Evolutionary conservation across 169 alveolate species (phyloP), one percentile per base, ranked within the genome.

Genomic region (Plasmodium berghei): DNA sequence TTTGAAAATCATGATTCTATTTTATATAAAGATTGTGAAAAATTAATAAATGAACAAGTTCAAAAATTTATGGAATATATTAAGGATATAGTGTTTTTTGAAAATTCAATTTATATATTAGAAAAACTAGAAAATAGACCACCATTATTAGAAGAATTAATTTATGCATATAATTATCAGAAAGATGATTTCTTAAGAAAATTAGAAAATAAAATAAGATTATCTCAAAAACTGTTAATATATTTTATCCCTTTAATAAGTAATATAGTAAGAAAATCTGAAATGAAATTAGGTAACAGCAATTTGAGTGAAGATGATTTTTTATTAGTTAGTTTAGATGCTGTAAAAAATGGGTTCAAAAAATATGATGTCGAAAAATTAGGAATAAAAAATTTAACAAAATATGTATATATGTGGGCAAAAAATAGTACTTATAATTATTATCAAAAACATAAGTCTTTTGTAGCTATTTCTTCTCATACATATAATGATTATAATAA

Each of bases 241-340:
- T 83, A 83, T 83, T 83, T 83, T 26, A 83, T 83, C 14, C 90
- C 90, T 9, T 63, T 83, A 16, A 83, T 83, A 42, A 83, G 48
- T 52, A 83, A 70, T n/a, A 70, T 58, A 1, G 46, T 83, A 42
- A 56, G 46, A 61, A 83, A 70, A 69, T 71, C 72, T 6, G 90
- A 83, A 83, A 55, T 72, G 22, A 83, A 83, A 22, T 83, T 83
- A 45, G 42, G 42, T 34, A 83, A 70, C 5, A 83, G 90, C 48
- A 83, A 83, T 72, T 83, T 83, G 55, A 83, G 80, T 62, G 90
- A 83, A 83, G 90, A 83, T 55, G 90, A 83, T 26, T 83, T 83
- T 22, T 69, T 83, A 45, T 28, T 83, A 55, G 85, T 83, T 18
- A 83, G 90, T 72, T 70, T 83, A 56, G 90, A 83, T 52, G 83